Base-by-base conservation (phyloP, 129 eudicot species). In the Centrapalus pauciflorus region DNA sequence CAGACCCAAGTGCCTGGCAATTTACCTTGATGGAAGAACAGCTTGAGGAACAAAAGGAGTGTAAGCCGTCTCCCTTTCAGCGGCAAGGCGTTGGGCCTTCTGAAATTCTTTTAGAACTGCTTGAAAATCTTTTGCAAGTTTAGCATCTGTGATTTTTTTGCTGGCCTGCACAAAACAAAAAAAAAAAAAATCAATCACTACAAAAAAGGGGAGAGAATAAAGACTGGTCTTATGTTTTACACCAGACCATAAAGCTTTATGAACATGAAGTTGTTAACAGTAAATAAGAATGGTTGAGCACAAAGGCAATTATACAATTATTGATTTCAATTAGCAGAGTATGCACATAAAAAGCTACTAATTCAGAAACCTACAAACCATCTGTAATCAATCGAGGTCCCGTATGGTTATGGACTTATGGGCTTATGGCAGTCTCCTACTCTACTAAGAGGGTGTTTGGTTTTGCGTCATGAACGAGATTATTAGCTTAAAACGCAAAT, bases 111-210 rank as follows among this genome's bases (percentile, higher is more conserved):
- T 87, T 40, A 91, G 35, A 64, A 88, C 96, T 35, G 91, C 91
- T 78, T 92, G 95, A 72, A 88, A 92, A 64, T 92, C 98, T 83
- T 88, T 92, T 9, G 98, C 98, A 64, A 92, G 96, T 83, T 92
- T 92, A 28, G 98, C 98, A 74, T 92, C 98, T 5, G 96, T 82
- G 24, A 92, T 80, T 70, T 88, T 92, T 82, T 88, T 92, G 83
- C 81, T 88, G 6, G 91, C 84, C 98, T 91, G 90, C 69, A 71
- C 13, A 41, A 52, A 34, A 46, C 21, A 26, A 63, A 32, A 57
- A 29, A 23, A 55, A 54, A 11, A 17, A 9, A 55, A 49, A 23
- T 2, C n/a, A 56, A 4, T 32, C 27, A 55, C 37, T 0, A 5
- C 13, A 32, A 33, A 51, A 29, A 7, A 24, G 24, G 9, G 23